Percentiles rank a stretch among this genome's conserved stretches.
Conservation (phyloP, 805 yeast genomes). For the Candida ovalis region DNA sequence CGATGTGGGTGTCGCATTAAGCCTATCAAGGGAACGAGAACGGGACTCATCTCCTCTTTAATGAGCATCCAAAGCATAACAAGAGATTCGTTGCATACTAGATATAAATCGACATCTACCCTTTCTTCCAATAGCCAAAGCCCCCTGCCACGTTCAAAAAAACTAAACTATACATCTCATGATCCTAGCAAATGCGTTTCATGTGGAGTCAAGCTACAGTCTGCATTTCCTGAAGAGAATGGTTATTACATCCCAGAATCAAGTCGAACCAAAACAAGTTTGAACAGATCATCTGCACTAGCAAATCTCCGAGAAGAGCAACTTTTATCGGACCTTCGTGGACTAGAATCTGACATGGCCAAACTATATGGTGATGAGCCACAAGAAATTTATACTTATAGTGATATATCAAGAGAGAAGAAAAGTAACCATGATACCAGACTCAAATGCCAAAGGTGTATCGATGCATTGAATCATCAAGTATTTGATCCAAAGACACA, state of each 20-base stretch:
- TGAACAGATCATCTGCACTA: neutral
- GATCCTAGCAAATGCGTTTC: conserved; percentile 38
- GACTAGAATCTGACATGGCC: conserved; percentile 2
- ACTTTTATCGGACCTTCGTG: conserved; percentile 8
- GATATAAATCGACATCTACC: neutral
- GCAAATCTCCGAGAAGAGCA: conserved; percentile 7
- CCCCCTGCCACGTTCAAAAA: neutral
- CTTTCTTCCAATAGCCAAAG: neutral
- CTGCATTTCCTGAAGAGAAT: conserved; percentile 27
- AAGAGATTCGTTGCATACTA: neutral
- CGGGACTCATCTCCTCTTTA: no score
- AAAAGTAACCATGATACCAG: conserved; percentile 7
- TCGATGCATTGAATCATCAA: conserved; percentile 45
- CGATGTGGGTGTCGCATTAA: no score
- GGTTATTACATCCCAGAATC: conserved; percentile 39
- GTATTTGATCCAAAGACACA: conserved; percentile 35
- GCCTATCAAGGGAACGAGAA: no score
- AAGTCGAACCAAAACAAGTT: neutral
- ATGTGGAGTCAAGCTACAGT: conserved; percentile 57
- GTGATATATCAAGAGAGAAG: conserved; percentile 1
- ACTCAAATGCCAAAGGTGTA: conserved; percentile 52
- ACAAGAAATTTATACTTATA: conserved; percentile 5
- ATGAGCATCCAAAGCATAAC: no score
- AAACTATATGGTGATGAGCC: neutral
- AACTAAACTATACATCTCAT: neutral